Evolutionary conservation across 2,329 filamentous ascomycete species (phyloP).

Genomic region (Lachnellula hyalina): DNA sequence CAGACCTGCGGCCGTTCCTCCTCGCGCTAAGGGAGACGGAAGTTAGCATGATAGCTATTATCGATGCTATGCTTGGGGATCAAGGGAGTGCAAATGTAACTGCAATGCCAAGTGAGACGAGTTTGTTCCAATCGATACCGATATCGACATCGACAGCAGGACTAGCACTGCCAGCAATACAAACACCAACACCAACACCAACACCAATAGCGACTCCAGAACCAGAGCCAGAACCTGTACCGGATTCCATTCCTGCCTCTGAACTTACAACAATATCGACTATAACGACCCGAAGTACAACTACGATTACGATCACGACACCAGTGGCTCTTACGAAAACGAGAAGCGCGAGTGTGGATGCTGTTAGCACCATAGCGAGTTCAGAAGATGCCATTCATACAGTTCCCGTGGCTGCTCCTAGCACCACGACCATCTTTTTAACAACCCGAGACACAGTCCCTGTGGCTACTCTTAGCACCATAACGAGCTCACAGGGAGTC

Average conservation of each 20-base stretch:
- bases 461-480: constrained; percentile 13
- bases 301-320: not conserved
- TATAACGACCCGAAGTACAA: not conserved
- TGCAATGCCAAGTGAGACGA: not conserved
- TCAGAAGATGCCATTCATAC: not conserved
- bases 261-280: not conserved
- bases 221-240: too few species aligned
- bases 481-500: not conserved
- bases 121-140: not conserved
- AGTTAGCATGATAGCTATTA: not conserved
- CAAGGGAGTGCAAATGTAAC: not conserved
- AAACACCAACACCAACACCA: too few species aligned
- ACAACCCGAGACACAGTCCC: not conserved
- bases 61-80: not conserved
- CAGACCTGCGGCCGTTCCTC: constrained; percentile 3
- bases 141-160: too few species aligned
- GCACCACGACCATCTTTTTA: not conserved
- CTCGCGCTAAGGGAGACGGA: constrained; percentile 1
- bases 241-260: too few species aligned
- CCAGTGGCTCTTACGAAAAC: not conserved
- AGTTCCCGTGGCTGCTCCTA: not conserved
- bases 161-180: too few species aligned
- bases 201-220: too few species aligned
- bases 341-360: not conserved
- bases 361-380: not conserved